Base-by-base conservation (phyloP, 1,139 yeast genomes). In the Candida buenavistaensis region DNA sequence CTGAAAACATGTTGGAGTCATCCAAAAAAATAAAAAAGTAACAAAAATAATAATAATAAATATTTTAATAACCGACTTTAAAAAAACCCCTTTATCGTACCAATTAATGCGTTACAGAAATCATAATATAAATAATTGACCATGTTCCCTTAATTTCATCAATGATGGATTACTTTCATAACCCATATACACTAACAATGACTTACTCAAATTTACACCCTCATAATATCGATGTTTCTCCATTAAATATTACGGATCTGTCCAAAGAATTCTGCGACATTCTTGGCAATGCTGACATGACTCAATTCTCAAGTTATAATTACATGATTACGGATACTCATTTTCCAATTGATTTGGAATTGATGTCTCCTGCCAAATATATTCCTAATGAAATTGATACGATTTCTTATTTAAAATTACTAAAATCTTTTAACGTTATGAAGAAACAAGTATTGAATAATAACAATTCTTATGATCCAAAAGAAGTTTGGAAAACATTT, bases 341-440 rank as follows among this genome's bases (percentile, higher is more conserved):
- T 5, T 1, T 11, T 11, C 15, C 32, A 9, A 16, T 11, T 24
- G 33, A 23, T 9, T 3, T 10, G 5, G 23, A 13, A 6, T 5
- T 17, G 12, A 11, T 25, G 9, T 11, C n/a, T 9, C 11, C 19
- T 24, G 14, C 27, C 16, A 30, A 9, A 25, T 30, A 25, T 17
- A 10, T 17, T 3, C 33, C 33, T 9, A 30, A 24, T 14, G 22
- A 25, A 13, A 30, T 24, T 13, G 33, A 30, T 13, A 11, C 28
- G 13, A 42, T 57, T 7, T 54, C 59, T 6, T 68, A 64, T 44
- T 49, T 65, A 37, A 62, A 57, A 47, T 47, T 65, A 15, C 39
- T 65, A 14, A 51, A 48, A 27, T 55, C 62, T 2, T 58, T 65
- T 37, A 42, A 43, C 14, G 50, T 41, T 8, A 49, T 64, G 41